Conservation (phyloP, 495 filamentous ascomycete genomes). For the Xylaria flabelliformis region DNA sequence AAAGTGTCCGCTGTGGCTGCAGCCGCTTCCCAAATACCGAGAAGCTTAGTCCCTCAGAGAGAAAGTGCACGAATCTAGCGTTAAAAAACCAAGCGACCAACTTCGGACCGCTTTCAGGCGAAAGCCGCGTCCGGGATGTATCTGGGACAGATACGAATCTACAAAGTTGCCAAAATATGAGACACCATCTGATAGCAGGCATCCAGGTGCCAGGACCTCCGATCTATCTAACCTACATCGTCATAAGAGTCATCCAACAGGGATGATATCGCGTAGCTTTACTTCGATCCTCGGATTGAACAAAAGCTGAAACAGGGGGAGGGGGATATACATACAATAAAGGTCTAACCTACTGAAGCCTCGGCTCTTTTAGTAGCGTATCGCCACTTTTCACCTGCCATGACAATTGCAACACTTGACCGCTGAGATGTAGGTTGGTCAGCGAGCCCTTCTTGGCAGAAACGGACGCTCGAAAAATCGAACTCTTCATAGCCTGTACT, state of each 20-base stretch:
- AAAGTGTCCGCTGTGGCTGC: conserved; percentile 19
- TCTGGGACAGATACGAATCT: background rate
- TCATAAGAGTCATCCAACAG: background rate
- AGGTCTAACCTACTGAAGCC: conserved; percentile 7
- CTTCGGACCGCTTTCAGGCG: background rate
- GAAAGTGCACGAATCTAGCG: conserved; percentile 10
- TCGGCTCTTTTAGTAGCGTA: conserved; percentile 1
- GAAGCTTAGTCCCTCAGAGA: background rate
- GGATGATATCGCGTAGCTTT: background rate
- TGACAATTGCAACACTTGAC: background rate
- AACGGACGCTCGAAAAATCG: background rate
- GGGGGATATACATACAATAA: background rate
- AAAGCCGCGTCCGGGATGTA: background rate
- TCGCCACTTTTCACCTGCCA: background rate
- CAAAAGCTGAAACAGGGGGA: conserved; percentile 22
- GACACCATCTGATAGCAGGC: background rate
- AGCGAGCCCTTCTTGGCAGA: background rate
- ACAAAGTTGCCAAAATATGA: background rate
- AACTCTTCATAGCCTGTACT: conserved; percentile 1
- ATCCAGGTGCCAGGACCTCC: background rate
- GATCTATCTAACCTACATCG: background rate
- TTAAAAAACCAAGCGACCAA: background rate
- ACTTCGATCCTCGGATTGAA: conserved; percentile 8
- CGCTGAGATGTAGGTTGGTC: background rate
- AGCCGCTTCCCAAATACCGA: conserved; percentile 24